Evolutionary conservation across 345 rosid genomes (phyloP), one percentile per base, ranked within the genome.

Genomic region (Combretum micranthum): DNA sequence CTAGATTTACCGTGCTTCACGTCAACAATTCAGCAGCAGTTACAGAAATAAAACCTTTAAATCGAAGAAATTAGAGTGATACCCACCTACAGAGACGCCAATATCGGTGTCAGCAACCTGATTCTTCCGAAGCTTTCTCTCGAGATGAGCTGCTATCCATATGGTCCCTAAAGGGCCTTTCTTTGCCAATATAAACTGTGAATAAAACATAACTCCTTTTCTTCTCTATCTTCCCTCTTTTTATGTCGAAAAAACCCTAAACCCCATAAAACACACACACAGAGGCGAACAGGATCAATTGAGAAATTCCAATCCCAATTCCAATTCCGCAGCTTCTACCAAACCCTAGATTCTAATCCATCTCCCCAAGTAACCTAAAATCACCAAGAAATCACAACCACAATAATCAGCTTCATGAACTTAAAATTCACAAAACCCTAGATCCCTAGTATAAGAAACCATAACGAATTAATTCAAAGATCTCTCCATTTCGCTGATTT

Each of bases 91-190:
- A 49, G 99, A 94, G 74, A 83, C 82, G 20, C 99, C 96, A 22
- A 94, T 94, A 64, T 94, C 97, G n/a, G 99, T 90, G 69, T 94
- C 99, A 15, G 99, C 96, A 16, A 94, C 99, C 79, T 94, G 99
- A 65, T 90, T 94, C 85, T 94, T 94, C 4, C 99, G 93, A 50
- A 94, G 97, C 84, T 94, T 94, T 76, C 99, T 81, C 80, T 94
- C 99, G 78, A 94, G 75, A 74, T 94, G 99, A 47, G 99, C 99
- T 2, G 99, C 99, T 23, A 94, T 94, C 99, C 99, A 94, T 72
- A 94, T 94, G 3, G 99, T 94, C 63, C 99, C 97, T 54, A 94
- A 80, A 53, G 99, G 99, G 61, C 99, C 99, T 79, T 94, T 94
- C 91, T 94, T 94, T 52, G 99, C 99, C 84, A 94, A 76, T 71